phyloP scores from a whole-genome alignment of 108 stramenopile genomes.

The Fistulifera pelliculosa region DNA sequence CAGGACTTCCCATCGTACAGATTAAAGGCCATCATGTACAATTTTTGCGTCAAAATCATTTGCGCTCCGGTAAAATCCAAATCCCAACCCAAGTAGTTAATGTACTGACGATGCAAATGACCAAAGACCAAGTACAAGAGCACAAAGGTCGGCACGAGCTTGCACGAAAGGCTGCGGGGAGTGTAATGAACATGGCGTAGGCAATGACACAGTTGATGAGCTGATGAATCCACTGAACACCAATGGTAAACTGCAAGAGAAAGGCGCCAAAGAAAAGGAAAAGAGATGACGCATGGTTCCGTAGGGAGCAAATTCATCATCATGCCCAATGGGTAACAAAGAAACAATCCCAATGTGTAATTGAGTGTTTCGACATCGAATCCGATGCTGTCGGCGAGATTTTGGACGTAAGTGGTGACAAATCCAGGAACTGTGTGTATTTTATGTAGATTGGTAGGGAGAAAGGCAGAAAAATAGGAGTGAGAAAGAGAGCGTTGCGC shows the following conservation, averaged over 20 bases:
- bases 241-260: slow-evolving; percentile 83
- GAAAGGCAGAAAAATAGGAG: slow-evolving; percentile 5
- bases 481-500: slow-evolving; percentile 6
- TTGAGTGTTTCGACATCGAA: slow-evolving; percentile 82
- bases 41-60: slow-evolving; percentile 95
- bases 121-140: slow-evolving; percentile 84
- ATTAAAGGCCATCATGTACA: slow-evolving; percentile 95
- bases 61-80: slow-evolving; percentile 94
- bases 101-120: slow-evolving; percentile 91
- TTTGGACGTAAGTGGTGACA: slow-evolving; percentile 43
- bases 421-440: slow-evolving; percentile 74
- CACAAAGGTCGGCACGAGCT: slow-evolving; percentile 77
- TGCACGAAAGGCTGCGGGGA: slow-evolving; percentile 66
- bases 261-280: slow-evolving; percentile 86
- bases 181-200: slow-evolving; percentile 73
- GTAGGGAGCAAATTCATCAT: slow-evolving; percentile 73
- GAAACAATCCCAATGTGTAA: slow-evolving; percentile 75
- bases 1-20: slow-evolving; percentile 85
- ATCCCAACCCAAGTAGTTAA: slow-evolving; percentile 94
- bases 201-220: slow-evolving; percentile 80
- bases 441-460: too few relatives aligned
- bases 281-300: slow-evolving; percentile 79
- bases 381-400: slow-evolving; percentile 61
- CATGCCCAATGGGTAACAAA: slow-evolving; percentile 85
- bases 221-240: slow-evolving; percentile 95